Conservation (phyloP, 2,329 filamentous ascomycete species). For the Pseudogymnoascus verrucosus region DNA sequence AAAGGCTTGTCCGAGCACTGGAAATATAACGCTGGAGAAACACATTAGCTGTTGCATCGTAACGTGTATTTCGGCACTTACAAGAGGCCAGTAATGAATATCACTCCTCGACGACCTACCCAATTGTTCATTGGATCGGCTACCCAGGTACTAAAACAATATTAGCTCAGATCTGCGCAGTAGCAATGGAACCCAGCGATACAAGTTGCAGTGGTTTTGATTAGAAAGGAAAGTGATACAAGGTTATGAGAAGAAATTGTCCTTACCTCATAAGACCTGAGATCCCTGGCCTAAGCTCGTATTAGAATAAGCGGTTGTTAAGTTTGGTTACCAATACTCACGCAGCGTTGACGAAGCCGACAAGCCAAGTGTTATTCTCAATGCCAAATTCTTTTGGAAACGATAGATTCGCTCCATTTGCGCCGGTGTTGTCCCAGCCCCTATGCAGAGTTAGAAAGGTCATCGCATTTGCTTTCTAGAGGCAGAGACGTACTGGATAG, state of each 20-base stretch:
- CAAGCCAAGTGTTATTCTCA: slow-evolving; percentile 38
- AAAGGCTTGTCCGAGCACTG: slow-evolving; percentile 59
- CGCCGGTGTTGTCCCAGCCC: slow-evolving; percentile 36
- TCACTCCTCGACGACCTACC: slow-evolving; percentile 60
- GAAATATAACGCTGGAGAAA: slow-evolving; percentile 43
- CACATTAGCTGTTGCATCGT: not conserved
- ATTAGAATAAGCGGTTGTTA: not conserved
- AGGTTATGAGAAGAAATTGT: not conserved
- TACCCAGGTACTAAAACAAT: slow-evolving; percentile 50
- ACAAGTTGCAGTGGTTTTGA: slow-evolving; percentile 14
- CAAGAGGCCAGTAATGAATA: slow-evolving; percentile 67
- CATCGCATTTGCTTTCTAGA: not conserved
- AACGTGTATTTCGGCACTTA: slow-evolving; percentile 23
- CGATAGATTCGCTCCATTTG: slow-evolving; percentile 41
- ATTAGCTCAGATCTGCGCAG: slow-evolving; percentile 39
- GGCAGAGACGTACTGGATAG: slow-evolving; percentile 37
- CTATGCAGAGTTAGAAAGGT: slow-evolving; percentile 9
- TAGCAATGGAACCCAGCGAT: slow-evolving; percentile 56
- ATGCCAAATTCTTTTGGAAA: slow-evolving; percentile 41
- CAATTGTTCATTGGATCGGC: slow-evolving; percentile 56
- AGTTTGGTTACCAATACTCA: slow-evolving; percentile 24
- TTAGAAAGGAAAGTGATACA: not conserved
- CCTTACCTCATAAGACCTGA: slow-evolving; percentile 10
- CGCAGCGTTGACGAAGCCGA: slow-evolving; percentile 49
- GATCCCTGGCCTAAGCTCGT: slow-evolving; percentile 21